phyloP scores from a whole-genome alignment of 768 basidiomycete species.

The Auricularia heimuer region DNA sequence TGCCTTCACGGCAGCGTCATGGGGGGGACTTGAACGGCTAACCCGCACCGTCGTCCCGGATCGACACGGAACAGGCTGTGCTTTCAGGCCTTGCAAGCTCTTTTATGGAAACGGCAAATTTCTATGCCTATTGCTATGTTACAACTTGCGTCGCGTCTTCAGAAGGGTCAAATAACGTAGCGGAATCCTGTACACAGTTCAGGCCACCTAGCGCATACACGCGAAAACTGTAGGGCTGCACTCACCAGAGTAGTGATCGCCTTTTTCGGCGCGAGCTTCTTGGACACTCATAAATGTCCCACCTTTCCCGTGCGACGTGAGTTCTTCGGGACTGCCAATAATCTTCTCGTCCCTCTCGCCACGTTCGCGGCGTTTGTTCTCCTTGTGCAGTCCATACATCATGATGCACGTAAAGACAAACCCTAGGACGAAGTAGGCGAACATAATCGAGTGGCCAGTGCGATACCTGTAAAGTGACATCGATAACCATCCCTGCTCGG shows the following conservation, averaged over 20 bases:
- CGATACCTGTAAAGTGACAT: background rate
- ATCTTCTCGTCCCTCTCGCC: slow-evolving; percentile 66
- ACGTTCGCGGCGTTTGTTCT: slow-evolving; percentile 56
- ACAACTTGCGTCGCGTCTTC: too few species aligned
- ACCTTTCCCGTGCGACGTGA: background rate
- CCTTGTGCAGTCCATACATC: slow-evolving; percentile 38
- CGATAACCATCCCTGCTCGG: background rate
- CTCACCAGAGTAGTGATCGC: background rate
- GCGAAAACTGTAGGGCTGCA: background rate
- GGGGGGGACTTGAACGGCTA: too few species aligned
- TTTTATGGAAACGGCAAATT: too few species aligned
- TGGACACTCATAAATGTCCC: background rate
- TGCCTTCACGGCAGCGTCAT: too few species aligned
- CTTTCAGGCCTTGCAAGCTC: too few species aligned
- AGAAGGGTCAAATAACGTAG: background rate
- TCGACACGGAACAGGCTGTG: too few species aligned
- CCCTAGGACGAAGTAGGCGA: slow-evolving; percentile 63
- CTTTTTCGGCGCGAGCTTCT: background rate
- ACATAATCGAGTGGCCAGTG: background rate
- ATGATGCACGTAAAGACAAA: slow-evolving; percentile 36
- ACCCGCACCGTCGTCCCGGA: too few species aligned
- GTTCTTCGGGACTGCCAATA: slow-evolving; percentile 22
- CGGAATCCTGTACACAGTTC: background rate
- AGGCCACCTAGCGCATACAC: too few species aligned
- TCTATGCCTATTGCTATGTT: too few species aligned